Evolutionary conservation across 768 basidiomycete genomes (phyloP), one percentile per base, ranked within the genome.

Genomic region (Boletus bicolor): DNA sequence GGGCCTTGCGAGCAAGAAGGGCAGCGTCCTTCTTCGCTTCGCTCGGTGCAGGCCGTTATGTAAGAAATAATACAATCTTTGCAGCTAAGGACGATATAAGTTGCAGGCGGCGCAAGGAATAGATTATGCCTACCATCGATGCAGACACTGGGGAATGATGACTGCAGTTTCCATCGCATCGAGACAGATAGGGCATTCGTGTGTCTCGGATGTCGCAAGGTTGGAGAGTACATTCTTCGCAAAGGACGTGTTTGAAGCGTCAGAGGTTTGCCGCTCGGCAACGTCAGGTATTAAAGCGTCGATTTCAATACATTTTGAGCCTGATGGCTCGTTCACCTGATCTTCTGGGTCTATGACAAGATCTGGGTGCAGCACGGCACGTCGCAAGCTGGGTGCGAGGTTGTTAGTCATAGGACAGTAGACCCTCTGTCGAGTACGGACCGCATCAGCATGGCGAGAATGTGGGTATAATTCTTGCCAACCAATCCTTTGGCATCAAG

Each of bases 371-470:
- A 97, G 79, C 4, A 97, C 94, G 9, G 94, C 94, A 53, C 93
- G 92, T 34, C 96, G 88, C 30, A 97, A 72, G 57, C 91, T 93
- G 60, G 7, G 46, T 15, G 44, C 58, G 36, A 46, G 26, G n/a
- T 42, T 14, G 47, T 68, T 44, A 61, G 49, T 51, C 32, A 21
- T 19, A 35, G 24, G 12, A 52, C 32, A 19, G 41, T 15, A 44
- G 32, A 51, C 4, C 3, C 17, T 15, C 6, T 49, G 30, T 24
- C 51, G 41, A 54, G 17, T 30, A 72, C 81, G 26, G 53, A 93
- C 93, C 87, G 82, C 91, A 96, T 96, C 32, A 98, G 77, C 89
- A 96, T 93, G 12, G 94, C 92, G 63, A 98, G 80, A 67, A 94
- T 92, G 69, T 91, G 84, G 19, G 90, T 88, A 69, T 89, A 88